Evolutionary conservation across 495 filamentous ascomycete species (phyloP).

Genomic region (Penicillium subrubescens): DNA sequence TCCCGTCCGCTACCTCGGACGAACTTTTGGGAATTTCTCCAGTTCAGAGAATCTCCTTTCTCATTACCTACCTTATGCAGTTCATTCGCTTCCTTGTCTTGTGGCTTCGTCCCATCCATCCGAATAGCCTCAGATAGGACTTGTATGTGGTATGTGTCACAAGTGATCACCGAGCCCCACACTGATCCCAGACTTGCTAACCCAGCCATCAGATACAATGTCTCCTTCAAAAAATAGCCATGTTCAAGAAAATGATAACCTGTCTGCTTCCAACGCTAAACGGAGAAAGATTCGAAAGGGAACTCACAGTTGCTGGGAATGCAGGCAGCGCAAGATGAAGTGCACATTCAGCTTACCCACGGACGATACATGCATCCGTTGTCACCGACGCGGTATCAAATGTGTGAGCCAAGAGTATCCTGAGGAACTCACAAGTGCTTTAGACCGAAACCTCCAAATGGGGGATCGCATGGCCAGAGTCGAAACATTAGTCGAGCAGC

Average conservation of each 20-base stretch:
- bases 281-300: slow-evolving; percentile 48
- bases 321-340: slow-evolving; percentile 51
- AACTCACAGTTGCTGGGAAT: slow-evolving; percentile 55
- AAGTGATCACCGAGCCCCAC: too few species aligned
- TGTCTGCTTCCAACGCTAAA: background rate
- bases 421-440: slow-evolving; percentile 6
- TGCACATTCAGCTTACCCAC: slow-evolving; percentile 40
- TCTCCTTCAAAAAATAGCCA: background rate
- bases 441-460: slow-evolving; percentile 13
- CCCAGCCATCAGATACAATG: background rate
- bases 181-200: too few species aligned
- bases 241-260: background rate
- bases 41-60: too few species aligned
- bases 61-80: too few species aligned
- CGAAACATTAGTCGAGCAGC: background rate
- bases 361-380: slow-evolving; percentile 40
- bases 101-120: too few species aligned
- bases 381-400: slow-evolving; percentile 34
- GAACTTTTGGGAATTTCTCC: too few species aligned
- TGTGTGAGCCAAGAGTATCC: slow-evolving; percentile 39
- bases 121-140: too few species aligned
- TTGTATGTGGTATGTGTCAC: too few species aligned
- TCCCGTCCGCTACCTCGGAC: too few species aligned
- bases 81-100: too few species aligned
- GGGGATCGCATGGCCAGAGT: slow-evolving; percentile 5